phyloP scores from a whole-genome alignment of 345 rosid genomes.

The Jatropha curcas region DNA sequence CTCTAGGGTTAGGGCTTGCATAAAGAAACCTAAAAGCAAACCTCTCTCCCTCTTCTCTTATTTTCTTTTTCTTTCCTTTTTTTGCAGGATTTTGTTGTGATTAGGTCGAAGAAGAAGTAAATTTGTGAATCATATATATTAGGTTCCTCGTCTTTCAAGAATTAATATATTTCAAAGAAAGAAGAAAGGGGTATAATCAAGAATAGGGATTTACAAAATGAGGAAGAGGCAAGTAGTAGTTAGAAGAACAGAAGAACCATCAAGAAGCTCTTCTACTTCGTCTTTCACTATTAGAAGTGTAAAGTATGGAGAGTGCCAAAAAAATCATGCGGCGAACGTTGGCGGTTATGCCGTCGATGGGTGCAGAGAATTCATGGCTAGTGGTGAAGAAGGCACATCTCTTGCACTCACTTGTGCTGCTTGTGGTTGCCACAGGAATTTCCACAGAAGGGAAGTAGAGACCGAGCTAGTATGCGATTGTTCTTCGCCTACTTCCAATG shows the following conservation, averaged over 20 bases:
- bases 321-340: constrained; percentile 69
- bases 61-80: constrained; percentile 11
- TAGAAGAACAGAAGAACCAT: constrained; percentile 52
- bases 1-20: constrained; percentile 60
- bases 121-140: no score
- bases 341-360: constrained; percentile 81
- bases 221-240: constrained; percentile 75
- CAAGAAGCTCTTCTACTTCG: constrained; percentile 43
- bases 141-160: no score
- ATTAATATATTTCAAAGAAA: not conserved
- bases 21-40: constrained; percentile 14
- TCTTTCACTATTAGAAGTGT: constrained; percentile 45
- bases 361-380: constrained; percentile 84
- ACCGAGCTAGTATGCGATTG: constrained; percentile 62
- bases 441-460: constrained; percentile 43
- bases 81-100: not conserved
- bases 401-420: constrained; percentile 38
- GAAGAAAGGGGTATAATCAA: not conserved
- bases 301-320: constrained; percentile 73
- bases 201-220: constrained; percentile 33
- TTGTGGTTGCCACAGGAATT: constrained; percentile 40
- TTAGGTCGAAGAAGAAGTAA: not conserved
- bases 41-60: constrained; percentile 11
- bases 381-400: constrained; percentile 38
- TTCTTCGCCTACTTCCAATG: constrained; percentile 48